Evolutionary conservation across 2,329 filamentous ascomycete genomes (phyloP).

Genomic region (Anisogramma anomala): DNA sequence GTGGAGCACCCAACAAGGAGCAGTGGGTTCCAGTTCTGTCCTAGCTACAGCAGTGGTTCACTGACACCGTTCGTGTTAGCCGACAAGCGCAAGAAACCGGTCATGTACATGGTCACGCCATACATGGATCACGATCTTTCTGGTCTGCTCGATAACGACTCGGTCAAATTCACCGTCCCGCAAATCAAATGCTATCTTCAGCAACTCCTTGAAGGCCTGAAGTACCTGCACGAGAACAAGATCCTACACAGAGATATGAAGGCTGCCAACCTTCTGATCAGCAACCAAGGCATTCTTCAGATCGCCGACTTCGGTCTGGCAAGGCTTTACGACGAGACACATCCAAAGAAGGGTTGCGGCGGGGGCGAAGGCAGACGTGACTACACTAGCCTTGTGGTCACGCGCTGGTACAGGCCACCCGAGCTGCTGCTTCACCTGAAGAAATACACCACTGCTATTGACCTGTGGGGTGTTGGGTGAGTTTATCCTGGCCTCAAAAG

Average conservation of each 20-base stretch:
- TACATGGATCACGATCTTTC: constrained; percentile 99
- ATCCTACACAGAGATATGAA: constrained; percentile 99
- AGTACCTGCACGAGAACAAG: constrained; percentile 78
- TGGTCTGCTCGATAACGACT: constrained; percentile 87
- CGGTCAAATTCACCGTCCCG: constrained; percentile 71
- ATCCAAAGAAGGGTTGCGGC: constrained; percentile 63
- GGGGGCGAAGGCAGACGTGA: constrained; percentile 78
- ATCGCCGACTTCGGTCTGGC: constrained; percentile 97
- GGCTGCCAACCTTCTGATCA: constrained; percentile 92
- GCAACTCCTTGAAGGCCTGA: constrained; percentile 79
- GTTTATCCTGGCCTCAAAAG: constrained; percentile 20
- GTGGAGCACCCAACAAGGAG: constrained; percentile 63
- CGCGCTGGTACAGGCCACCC: constrained; percentile 90
- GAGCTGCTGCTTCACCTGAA: constrained; percentile 82
- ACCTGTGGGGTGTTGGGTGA: constrained; percentile 95
- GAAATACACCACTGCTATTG: constrained; percentile 92
- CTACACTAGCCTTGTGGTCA: constrained; percentile 95
- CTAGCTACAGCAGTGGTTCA: constrained; percentile 4
- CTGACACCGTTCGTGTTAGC: constrained; percentile 29
- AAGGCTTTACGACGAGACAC: constrained; percentile 77
- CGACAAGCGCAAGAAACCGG: constrained; percentile 69
- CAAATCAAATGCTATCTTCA: constrained; percentile 98
- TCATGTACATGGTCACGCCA: constrained; percentile 97
- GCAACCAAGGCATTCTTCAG: constrained; percentile 83
- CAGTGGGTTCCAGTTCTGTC: constrained; percentile 30